Base-by-base conservation (phyloP, 148 eudicot genomes). In the Arctostaphylos glauca region DNA sequence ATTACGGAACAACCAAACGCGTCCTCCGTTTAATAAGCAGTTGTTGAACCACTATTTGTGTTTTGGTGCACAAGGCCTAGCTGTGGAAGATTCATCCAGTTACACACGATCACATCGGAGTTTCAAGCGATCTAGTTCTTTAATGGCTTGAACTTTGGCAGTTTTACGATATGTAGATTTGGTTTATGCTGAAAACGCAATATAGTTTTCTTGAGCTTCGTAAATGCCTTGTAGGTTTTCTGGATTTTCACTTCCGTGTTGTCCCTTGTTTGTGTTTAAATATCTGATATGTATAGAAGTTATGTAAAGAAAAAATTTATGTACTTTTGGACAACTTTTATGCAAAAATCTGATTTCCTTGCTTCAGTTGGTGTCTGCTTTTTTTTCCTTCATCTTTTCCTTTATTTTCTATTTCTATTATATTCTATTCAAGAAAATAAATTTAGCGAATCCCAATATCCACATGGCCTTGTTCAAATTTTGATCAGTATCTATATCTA, bases 1-100 rank as follows among this genome's bases (percentile, higher is more conserved):
- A 18, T 54, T 84, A 15, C 68, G 78, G 46, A 60, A 44, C 62
- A 86, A 66, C 49, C 88, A 82, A 41, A 89, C 74, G 56, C 88
- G 82, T 2, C 74, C 85, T 47, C 89, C 98, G 1, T 88, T 90
- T 25, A 92, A 88, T 68, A 86, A 88, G 87, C 86, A 86, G 80
- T 80, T 85, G 86, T 91, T 94, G 93, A 93, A 94, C 78, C 91
- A 89, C n/a, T 94, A 91, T 79, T 87, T 96, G 81, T 96, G 99
- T 81, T 94, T 93, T 78, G 99, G 99, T 14, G 92, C 93, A 82
- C 95, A 92, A 84, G 94, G 97, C 76, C 77, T 94, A 38, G 90
- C 89, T 25, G 87, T 85, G 3, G 92, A 93, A 54, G 90, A 90
- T 47, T 78, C 91, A 0, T 67, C 80, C 74, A 54, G 83, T 5